phyloP scores from a whole-genome alignment of 2,329 filamentous ascomycete species.

The Aureobasidium vineae region DNA sequence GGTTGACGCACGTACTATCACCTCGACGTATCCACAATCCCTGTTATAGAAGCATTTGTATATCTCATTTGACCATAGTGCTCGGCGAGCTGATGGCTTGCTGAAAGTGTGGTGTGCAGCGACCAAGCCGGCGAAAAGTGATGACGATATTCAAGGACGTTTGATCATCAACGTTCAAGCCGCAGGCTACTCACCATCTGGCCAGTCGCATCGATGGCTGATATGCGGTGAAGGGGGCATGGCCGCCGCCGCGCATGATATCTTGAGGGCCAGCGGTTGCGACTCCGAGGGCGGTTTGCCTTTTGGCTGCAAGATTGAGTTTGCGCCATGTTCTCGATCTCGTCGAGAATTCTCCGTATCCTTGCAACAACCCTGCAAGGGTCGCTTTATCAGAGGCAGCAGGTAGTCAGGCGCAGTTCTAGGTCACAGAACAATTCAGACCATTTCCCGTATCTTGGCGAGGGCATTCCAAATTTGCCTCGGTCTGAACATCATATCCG shows the following conservation, averaged over 20 bases:
- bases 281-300: constrained; percentile 10
- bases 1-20: constrained; percentile 3
- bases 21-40: constrained; percentile 3
- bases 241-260: not conserved
- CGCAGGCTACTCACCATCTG: not conserved
- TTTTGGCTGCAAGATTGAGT: constrained; percentile 25
- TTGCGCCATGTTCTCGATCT: constrained; percentile 22
- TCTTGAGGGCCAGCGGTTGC: not conserved
- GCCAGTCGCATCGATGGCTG: not conserved
- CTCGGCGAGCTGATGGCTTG: not conserved
- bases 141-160: constrained; percentile 6
- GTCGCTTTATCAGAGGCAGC: not conserved
- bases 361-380: constrained; percentile 7
- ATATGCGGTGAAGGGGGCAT: not conserved
- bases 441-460: not conserved
- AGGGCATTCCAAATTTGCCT: not conserved
- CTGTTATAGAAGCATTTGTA: constrained; percentile 8
- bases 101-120: not conserved
- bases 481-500: not conserved
- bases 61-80: constrained; percentile 9
- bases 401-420: not conserved
- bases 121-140: constrained; percentile 3
- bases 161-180: constrained; percentile 6
- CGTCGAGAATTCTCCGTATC: constrained; percentile 2
- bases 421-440: not conserved